Evolutionary conservation across 2,329 filamentous ascomycete genomes (phyloP).

Genomic region (Penicillium sp.): DNA sequence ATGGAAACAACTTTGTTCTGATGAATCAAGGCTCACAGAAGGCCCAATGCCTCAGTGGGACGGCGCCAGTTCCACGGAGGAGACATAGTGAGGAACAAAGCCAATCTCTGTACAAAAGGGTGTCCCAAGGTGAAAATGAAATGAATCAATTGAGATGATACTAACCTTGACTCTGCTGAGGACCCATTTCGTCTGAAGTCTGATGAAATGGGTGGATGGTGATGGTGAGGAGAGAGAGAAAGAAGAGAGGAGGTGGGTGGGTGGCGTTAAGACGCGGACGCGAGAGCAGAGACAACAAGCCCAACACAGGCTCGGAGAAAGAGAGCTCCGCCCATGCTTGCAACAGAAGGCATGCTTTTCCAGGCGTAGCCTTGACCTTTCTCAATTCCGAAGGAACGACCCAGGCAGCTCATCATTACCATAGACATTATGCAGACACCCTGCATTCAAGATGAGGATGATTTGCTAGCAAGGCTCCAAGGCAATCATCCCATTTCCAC

Average conservation of each 20-base stretch:
- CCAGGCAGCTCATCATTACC: not conserved
- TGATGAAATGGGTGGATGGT: not conserved
- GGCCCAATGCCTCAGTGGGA: not conserved
- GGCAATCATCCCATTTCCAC: too few relatives aligned
- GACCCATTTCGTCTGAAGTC: not conserved
- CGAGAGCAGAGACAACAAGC: too few relatives aligned
- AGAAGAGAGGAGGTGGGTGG: not conserved
- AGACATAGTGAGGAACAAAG: not conserved
- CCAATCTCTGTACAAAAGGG: not conserved
- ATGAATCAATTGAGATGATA: not conserved
- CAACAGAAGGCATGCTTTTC: too few relatives aligned
- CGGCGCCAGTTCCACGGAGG: not conserved
- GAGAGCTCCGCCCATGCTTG: too few relatives aligned
- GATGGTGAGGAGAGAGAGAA: not conserved
- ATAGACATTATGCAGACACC: too few relatives aligned
- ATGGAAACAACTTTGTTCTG: not conserved
- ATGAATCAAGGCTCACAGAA: not conserved
- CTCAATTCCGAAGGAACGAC: not conserved
- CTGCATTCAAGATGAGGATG: too few relatives aligned
- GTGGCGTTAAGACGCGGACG: not conserved
- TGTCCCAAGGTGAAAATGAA: not conserved
- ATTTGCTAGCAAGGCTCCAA: too few relatives aligned
- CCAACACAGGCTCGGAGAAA: too few relatives aligned
- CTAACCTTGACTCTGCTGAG: not conserved
- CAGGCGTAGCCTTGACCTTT: not conserved